Percentiles rank a stretch among this genome's conserved stretches.
These are phyloP conservation scores for Chrysanthemum seticuspe DNA, from an alignment of 129 eudicot genomes.

Conservation along the genomic window DNA sequence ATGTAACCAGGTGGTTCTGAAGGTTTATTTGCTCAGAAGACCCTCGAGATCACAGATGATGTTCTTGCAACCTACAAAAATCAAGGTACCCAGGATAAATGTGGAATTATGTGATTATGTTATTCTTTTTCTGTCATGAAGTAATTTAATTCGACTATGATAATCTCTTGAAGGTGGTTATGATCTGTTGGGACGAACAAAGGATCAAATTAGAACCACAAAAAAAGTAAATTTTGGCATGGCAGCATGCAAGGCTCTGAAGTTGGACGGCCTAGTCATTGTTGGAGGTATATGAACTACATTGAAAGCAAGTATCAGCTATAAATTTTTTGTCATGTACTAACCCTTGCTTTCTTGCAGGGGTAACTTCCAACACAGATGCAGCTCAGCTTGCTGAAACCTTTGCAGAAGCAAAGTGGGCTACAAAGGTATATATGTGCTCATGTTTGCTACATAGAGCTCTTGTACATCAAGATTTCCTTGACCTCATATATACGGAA, in stretches of 20 bases:
- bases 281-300: conserved; percentile 65
- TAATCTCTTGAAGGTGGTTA: conserved; percentile 63
- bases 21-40: conserved; percentile 88
- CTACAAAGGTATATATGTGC: conserved; percentile 60
- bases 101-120: neutral
- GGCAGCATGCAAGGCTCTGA: conserved; percentile 81
- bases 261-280: conserved; percentile 83
- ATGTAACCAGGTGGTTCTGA: conserved; percentile 80
- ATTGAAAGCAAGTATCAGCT: neutral
- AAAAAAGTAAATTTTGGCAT: conserved; percentile 84
- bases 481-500: neutral
- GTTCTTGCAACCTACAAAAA: conserved; percentile 80
- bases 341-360: conserved; percentile 44
- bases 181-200: conserved; percentile 89
- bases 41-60: conserved; percentile 76
- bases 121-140: neutral
- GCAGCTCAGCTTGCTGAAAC: conserved; percentile 99
- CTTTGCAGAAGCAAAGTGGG: conserved; percentile 91
- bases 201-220: conserved; percentile 87
- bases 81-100: conserved; percentile 49
- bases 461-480: conserved; percentile 10
- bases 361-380: conserved; percentile 98
- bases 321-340: conserved; percentile 1
- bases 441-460: neutral
- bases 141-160: neutral